Evolutionary conservation across 306 rosid genomes (phyloP).

Genomic region (Acmispon strigosus): DNA sequence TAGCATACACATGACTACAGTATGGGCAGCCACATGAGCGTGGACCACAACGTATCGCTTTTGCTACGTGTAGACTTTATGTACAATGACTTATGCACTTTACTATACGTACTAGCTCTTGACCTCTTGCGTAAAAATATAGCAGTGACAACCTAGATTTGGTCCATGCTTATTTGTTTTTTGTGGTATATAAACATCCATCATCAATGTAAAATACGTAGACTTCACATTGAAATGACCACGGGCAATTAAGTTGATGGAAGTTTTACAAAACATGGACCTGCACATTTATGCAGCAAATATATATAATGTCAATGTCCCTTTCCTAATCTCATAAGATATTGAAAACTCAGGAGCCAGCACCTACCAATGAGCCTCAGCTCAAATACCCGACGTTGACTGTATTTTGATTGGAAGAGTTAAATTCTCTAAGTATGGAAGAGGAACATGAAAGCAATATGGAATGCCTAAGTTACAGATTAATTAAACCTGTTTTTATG

Average conservation of each 20-base stretch:
- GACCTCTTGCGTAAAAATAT: conserved; percentile 20
- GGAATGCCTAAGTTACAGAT: too few species aligned
- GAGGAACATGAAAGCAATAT: too few species aligned
- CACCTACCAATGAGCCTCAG: not conserved
- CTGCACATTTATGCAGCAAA: conserved; percentile 5
- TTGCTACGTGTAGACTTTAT: conserved; percentile 29
- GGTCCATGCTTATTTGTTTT: conserved; percentile 19
- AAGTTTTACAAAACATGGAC: not conserved
- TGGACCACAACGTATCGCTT: conserved; percentile 32
- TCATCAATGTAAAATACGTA: not conserved
- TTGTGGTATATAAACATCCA: not conserved
- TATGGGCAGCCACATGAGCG: conserved; percentile 33
- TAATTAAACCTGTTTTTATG: too few species aligned
- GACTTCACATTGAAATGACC: conserved; percentile 16
- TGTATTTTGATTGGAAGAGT: too few species aligned
- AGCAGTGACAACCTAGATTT: conserved; percentile 29
- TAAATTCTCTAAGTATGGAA: too few species aligned
- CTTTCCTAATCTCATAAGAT: not conserved
- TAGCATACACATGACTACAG: conserved; percentile 29
- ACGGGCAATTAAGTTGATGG: not conserved
- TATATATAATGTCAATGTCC: not conserved
- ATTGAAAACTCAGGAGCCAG: not conserved
- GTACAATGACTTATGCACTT: conserved; percentile 25
- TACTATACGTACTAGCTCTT: not conserved
- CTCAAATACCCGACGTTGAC: not conserved